Percentiles rank a stretch among this genome's conserved stretches.
Conservation (phyloP, 2,329 filamentous ascomycete species). For the Xylariomycetidae sp. region DNA sequence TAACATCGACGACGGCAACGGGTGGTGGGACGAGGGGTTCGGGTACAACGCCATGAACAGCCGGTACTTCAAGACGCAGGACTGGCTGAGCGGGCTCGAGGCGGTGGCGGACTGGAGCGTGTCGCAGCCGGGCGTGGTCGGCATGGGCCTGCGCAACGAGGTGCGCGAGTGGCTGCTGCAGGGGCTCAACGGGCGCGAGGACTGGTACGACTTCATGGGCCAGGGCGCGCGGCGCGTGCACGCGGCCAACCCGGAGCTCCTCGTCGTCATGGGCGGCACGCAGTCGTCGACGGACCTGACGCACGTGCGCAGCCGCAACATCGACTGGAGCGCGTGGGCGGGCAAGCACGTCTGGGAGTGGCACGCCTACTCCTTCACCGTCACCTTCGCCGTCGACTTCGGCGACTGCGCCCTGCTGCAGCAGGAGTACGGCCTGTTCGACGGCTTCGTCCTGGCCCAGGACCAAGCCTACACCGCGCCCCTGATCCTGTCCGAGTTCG, state of each 20-base stretch:
- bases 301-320: conserved; percentile 31
- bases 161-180: conserved; percentile 45
- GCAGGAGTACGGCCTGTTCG: conserved; percentile 40
- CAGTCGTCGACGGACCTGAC: conserved; percentile 50
- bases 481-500: conserved; percentile 56
- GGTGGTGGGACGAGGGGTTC: conserved; percentile 52
- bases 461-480: conserved; percentile 44
- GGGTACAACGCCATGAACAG: conserved; percentile 46
- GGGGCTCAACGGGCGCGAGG: conserved; percentile 36
- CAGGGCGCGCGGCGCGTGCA: conserved; percentile 46
- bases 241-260: conserved; percentile 43
- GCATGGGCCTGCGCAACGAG: conserved; percentile 55
- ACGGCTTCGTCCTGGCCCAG: conserved; percentile 49
- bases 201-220: conserved; percentile 48
- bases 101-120: conserved; percentile 48
- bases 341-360: conserved; percentile 57
- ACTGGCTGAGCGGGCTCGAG: conserved; percentile 49
- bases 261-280: conserved; percentile 51
- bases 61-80: conserved; percentile 48
- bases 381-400: conserved; percentile 38
- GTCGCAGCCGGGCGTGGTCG: conserved; percentile 45
- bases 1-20: conserved; percentile 50
- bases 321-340: conserved; percentile 41
- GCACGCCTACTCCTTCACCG: conserved; percentile 53
- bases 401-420: conserved; percentile 39